These are phyloP conservation scores for Hemileccinum rubropunctum DNA, from an alignment of 768 basidiomycete species.

Conservation along the genomic window DNA sequence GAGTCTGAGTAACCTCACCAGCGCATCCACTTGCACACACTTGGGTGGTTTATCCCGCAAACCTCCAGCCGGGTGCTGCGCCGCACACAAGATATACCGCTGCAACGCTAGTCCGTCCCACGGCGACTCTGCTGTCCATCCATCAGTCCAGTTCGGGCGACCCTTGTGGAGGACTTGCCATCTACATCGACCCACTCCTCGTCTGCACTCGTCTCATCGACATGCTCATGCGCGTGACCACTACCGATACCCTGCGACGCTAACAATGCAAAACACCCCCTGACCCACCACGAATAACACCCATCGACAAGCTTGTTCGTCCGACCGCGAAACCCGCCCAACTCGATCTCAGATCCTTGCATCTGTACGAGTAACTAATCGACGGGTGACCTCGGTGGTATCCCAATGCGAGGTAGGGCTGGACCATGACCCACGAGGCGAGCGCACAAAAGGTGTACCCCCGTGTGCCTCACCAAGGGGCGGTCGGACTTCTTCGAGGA, in stretches of 20 bases:
- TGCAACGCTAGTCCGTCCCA: conserved; percentile 74
- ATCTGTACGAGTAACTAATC: conserved; percentile 72
- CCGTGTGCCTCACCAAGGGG: conserved; percentile 95
- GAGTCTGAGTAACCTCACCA: too few species aligned
- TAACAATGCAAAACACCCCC: conserved; percentile 78
- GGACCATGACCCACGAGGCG: conserved; percentile 78
- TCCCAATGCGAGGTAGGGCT: conserved; percentile 43
- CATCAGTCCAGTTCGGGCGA: too few species aligned
- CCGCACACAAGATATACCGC: conserved; percentile 82
- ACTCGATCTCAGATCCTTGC: conserved; percentile 80
- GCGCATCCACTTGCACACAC: conserved; percentile 33
- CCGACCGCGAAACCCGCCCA: conserved; percentile 90
- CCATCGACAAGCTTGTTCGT: conserved; percentile 99
- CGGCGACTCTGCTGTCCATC: conserved; percentile 35
- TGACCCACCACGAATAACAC: conserved; percentile 99
- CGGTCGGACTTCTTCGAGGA: conserved; percentile 54
- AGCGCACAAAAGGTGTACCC: conserved; percentile 96
- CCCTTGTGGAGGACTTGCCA: conserved; percentile 39
- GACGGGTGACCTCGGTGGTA: conserved; percentile 28
- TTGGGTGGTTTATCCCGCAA: conserved; percentile 95
- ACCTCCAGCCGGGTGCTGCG: conserved; percentile 83
- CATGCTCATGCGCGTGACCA: not conserved
- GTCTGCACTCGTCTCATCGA: conserved; percentile 20
- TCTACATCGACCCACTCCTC: conserved; percentile 71
- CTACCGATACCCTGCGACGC: conserved; percentile 53